These are phyloP conservation scores for Periconia sp. DNA, from an alignment of 2,329 filamentous ascomycete species.

Conservation along the genomic window DNA sequence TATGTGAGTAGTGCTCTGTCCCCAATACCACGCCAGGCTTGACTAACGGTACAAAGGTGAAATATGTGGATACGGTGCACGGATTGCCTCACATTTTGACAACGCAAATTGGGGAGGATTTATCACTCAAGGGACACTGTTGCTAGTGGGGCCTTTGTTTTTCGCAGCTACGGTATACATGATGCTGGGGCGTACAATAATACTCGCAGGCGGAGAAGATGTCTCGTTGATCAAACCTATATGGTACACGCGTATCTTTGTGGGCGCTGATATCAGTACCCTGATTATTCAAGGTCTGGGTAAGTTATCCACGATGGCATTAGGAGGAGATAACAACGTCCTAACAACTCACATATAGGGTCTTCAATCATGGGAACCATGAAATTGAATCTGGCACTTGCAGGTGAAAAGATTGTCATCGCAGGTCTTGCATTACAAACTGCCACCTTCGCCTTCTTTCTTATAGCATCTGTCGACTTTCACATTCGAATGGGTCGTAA, in stretches of 20 bases:
- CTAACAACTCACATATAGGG: slow-evolving; percentile 15
- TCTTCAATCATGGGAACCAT: slow-evolving; percentile 37
- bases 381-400: slow-evolving; percentile 31
- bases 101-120: slow-evolving; percentile 43
- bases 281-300: slow-evolving; percentile 34
- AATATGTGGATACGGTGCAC: slow-evolving; percentile 44
- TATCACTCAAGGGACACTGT: slow-evolving; percentile 45
- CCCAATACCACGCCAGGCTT: background rate
- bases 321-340: background rate
- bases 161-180: slow-evolving; percentile 53
- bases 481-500: slow-evolving; percentile 28
- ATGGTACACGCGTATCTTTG: slow-evolving; percentile 35
- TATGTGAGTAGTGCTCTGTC: slow-evolving; percentile 18
- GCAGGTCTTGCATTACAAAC: slow-evolving; percentile 38
- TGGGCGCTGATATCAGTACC: slow-evolving; percentile 30
- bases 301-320: slow-evolving; percentile 6
- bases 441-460: slow-evolving; percentile 34
- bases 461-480: slow-evolving; percentile 32
- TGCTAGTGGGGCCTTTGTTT: slow-evolving; percentile 49
- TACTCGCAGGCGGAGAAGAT: slow-evolving; percentile 25
- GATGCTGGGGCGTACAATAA: slow-evolving; percentile 46
- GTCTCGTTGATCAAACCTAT: slow-evolving; percentile 27
- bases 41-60: slow-evolving; percentile 35
- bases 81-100: slow-evolving; percentile 41
- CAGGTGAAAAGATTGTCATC: slow-evolving; percentile 37